Percentiles rank a stretch among this genome's conserved stretches.
Conservation (phyloP, 148 eudicot species). For the Rhododendron ferrugineum region DNA sequence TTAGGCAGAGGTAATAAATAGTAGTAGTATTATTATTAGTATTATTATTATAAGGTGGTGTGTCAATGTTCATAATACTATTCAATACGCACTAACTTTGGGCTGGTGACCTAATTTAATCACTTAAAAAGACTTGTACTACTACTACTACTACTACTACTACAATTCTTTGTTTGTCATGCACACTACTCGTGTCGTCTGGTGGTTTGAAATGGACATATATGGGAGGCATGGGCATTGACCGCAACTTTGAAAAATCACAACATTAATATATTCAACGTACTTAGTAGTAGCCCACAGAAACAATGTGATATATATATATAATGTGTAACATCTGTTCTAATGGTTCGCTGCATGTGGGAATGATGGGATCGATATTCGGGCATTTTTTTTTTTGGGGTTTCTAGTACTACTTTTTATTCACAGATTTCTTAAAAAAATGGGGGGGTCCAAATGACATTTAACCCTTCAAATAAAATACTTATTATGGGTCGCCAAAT, state of each 20-base stretch:
- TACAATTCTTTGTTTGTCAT: not conserved
- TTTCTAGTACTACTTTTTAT: not conserved
- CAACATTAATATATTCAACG: not conserved
- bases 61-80: not conserved
- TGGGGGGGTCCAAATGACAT: no score
- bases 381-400: not conserved
- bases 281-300: not conserved
- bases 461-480: not conserved
- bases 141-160: no score
- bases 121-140: not conserved
- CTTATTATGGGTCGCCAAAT: not conserved
- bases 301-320: not conserved
- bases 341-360: not conserved
- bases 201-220: conserved; percentile 7
- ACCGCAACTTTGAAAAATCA: conserved; percentile 6
- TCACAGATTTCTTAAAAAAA: not conserved
- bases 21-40: no score
- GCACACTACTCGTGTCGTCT: not conserved
- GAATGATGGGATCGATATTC: not conserved
- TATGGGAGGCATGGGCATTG: not conserved
- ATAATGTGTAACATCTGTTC: not conserved
- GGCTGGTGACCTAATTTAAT: conserved; percentile 12
- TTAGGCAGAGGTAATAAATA: not conserved
- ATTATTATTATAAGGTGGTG: not conserved
- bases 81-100: not conserved